Conservation (phyloP, 164 flowering plant genomes). For the Liriodendron chinense region DNA sequence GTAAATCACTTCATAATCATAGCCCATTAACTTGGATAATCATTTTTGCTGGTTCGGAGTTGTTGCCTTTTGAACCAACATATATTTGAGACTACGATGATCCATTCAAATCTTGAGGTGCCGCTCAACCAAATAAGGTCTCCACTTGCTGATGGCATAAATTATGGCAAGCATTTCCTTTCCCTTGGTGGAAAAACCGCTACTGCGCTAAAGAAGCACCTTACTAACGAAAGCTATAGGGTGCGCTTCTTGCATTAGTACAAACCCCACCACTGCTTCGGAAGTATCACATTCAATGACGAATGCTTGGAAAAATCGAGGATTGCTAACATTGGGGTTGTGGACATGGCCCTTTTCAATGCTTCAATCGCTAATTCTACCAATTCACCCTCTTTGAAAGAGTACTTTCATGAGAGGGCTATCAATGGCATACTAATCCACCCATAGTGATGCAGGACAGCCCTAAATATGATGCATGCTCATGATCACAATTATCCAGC, state of each 20-base stretch:
- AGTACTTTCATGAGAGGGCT: background rate
- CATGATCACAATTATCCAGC: no score
- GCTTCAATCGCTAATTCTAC: background rate
- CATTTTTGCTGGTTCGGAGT: slow-evolving; percentile 10
- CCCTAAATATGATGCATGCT: no score
- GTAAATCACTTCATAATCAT: background rate
- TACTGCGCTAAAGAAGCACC: background rate
- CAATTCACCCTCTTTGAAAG: background rate
- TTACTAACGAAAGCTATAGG: background rate
- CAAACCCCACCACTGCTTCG: background rate
- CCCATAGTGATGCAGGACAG: no score
- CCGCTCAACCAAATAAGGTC: slow-evolving; percentile 6
- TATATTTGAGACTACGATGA: background rate
- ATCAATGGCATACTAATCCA: background rate
- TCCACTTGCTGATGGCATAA: background rate
- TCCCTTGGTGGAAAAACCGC: background rate
- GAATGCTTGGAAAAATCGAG: background rate
- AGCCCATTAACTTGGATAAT: slow-evolving; percentile 9
- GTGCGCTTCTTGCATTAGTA: background rate
- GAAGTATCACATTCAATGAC: background rate
- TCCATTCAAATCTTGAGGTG: background rate
- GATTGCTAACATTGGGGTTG: background rate
- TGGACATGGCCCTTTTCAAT: background rate
- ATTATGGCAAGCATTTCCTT: slow-evolving; percentile 11
- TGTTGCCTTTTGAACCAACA: background rate